Evolutionary conservation across 768 basidiomycete genomes (phyloP).

Genomic region (Kwoniella mangroviensis): DNA sequence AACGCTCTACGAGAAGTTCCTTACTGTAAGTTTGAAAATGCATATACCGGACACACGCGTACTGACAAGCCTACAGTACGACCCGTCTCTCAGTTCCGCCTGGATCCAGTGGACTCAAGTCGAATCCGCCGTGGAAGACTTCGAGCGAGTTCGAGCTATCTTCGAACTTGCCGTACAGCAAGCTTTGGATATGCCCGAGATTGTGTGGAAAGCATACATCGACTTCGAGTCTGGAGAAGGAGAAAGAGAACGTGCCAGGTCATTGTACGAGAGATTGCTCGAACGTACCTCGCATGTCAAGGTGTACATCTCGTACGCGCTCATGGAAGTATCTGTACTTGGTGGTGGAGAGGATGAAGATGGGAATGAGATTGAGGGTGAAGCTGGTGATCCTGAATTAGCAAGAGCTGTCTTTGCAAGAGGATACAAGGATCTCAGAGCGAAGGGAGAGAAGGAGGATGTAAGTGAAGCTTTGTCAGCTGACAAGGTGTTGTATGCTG

Average conservation of each 20-base stretch:
- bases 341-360: slow-evolving; percentile 57
- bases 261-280: slow-evolving; percentile 85
- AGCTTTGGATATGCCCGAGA: slow-evolving; percentile 90
- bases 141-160: slow-evolving; percentile 85
- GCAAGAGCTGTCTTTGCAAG: slow-evolving; percentile 83
- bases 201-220: slow-evolving; percentile 73
- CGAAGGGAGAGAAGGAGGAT: slow-evolving; percentile 81
- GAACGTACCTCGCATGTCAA: slow-evolving; percentile 89
- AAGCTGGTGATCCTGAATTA: slow-evolving; percentile 68
- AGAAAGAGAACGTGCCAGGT: slow-evolving; percentile 81
- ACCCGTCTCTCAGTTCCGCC: slow-evolving; percentile 84
- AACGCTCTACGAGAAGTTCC: slow-evolving; percentile 87
- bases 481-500: not conserved
- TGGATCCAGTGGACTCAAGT: slow-evolving; percentile 97
- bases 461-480: slow-evolving; percentile 60
- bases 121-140: slow-evolving; percentile 83
- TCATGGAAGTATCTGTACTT: slow-evolving; percentile 78
- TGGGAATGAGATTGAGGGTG: slow-evolving; percentile 64
- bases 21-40: slow-evolving; percentile 67
- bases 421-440: slow-evolving; percentile 84
- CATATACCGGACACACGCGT: no score
- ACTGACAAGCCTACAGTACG: slow-evolving; percentile 64
- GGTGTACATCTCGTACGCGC: slow-evolving; percentile 88
- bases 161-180: slow-evolving; percentile 90
- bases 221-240: slow-evolving; percentile 96